Percentiles rank a stretch among this genome's conserved stretches.
Conservation (phyloP, 129 eudicot species). For the Scalesia atractyloides region DNA sequence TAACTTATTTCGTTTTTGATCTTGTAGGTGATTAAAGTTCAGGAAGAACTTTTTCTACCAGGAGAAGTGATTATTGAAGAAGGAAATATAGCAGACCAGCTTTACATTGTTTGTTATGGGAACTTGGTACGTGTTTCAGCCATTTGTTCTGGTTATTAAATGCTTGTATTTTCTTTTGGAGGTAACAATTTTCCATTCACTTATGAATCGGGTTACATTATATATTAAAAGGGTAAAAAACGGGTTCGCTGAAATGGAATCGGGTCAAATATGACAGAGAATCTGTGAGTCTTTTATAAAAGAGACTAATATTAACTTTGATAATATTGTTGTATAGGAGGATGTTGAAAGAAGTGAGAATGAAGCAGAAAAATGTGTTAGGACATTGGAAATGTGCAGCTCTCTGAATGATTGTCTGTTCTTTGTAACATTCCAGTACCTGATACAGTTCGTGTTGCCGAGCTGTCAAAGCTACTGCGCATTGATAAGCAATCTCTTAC, state of each 20-base stretch:
- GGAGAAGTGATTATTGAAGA: slow-evolving; percentile 76
- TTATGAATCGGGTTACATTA: no score
- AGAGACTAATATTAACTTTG: not conserved
- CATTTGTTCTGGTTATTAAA: slow-evolving; percentile 9
- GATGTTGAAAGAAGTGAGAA: slow-evolving; percentile 44
- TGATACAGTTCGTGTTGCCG: slow-evolving; percentile 49
- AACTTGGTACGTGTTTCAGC: slow-evolving; percentile 42
- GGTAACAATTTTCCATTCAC: not conserved
- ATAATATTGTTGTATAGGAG: slow-evolving; percentile 40
- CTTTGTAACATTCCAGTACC: slow-evolving; percentile 61
- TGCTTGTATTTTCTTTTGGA: not conserved
- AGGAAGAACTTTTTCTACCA: slow-evolving; percentile 68
- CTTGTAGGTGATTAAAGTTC: slow-evolving; percentile 55
- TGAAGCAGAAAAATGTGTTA: slow-evolving; percentile 36
- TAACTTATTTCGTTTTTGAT: slow-evolving; percentile 5
- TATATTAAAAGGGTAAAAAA: not conserved
- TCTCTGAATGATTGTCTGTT: slow-evolving; percentile 58
- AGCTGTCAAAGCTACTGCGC: slow-evolving; percentile 55
- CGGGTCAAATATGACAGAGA: not conserved
- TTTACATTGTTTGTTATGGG: slow-evolving; percentile 71
- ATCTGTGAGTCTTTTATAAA: not conserved
- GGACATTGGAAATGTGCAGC: slow-evolving; percentile 35
- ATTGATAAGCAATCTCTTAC: slow-evolving; percentile 59
- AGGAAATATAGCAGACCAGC: slow-evolving; percentile 58
- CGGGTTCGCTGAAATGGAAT: not conserved